Base-by-base conservation (phyloP, 257 asterid genomes). In the Scutellaria galericulata region DNA sequence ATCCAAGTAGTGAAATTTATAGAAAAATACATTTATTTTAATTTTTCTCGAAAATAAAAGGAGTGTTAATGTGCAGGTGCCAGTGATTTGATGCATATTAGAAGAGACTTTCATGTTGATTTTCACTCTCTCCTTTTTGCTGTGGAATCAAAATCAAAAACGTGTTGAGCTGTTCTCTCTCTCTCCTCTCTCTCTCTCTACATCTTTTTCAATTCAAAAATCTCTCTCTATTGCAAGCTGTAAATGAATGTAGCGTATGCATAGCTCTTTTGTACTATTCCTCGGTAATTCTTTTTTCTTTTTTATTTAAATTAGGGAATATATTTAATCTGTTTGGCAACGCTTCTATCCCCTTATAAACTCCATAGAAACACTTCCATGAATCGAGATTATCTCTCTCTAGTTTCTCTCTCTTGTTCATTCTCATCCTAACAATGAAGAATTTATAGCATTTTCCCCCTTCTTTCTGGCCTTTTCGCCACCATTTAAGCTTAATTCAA, bases 141-240 rank as follows among this genome's bases (percentile, higher is more conserved):
- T 12, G 65, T 35, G 70, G 65, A 68, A 72, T 78, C 70, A 70
- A 54, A 70, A 62, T 64, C 68, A 77, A 81, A 81, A 62, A 79
- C 85, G 85, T 77, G 89, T 79, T 75, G 86, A 77, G 86, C 80
- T 81, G 85, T 84, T 62, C 62, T 22, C 78, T 48, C 61, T 40
- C 56, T 74, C 73, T 69, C 74, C 48, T 68, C 54, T 48, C 4
- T 59, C 74, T 70, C 69, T 71, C 70, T 48, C 5, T 7, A 7
- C 70, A 62, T 72, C 67, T 6, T 63, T 71, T 68, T 57, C 73
- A 65, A 61, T 77, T 77, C 70, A 11, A 57, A 70, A 66, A 22
- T 41, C 31, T 78, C 62, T 75, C 62, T 51, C 7, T 18, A 73
- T 71, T 78, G 81, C 89, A 77, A 84, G 89, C 86, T 79, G 89